Evolutionary conservation across 2,329 filamentous ascomycete species (phyloP).

Genomic region (Drechslerella stenobrocha): DNA sequence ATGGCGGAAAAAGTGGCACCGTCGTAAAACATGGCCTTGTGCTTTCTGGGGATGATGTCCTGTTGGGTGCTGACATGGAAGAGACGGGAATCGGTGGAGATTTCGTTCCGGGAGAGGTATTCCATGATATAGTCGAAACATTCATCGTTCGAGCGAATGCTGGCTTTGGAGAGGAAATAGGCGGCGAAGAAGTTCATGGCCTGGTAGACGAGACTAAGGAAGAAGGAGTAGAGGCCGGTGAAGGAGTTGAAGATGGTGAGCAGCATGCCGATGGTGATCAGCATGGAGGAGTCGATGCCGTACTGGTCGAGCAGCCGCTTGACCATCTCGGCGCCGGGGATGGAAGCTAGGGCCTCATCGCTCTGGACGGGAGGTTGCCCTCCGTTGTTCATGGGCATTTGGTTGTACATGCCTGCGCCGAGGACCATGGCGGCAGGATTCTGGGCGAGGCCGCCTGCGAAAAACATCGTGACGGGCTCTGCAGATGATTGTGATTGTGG

Average conservation of each 20-base stretch:
- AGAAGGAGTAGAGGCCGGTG: conserved; percentile 52
- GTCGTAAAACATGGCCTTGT: conserved; percentile 52
- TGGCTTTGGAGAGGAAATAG: conserved; percentile 52
- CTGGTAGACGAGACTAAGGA: conserved; percentile 47
- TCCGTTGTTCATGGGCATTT: conserved; percentile 16
- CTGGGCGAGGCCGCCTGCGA: conserved; percentile 33
- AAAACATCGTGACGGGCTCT: conserved; percentile 28
- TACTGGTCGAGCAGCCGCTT: conserved; percentile 52
- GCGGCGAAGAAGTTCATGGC: conserved; percentile 50
- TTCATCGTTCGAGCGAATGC: conserved; percentile 53
- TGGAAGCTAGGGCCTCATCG: conserved; percentile 61
- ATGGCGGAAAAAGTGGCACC: conserved; percentile 57
- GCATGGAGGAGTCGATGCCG: conserved; percentile 52
- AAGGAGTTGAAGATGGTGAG: conserved; percentile 53
- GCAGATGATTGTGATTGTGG: not conserved
- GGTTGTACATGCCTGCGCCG: conserved; percentile 33
- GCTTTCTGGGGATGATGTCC: conserved; percentile 50
- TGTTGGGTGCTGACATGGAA: conserved; percentile 53
- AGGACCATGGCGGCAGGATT: conserved; percentile 41
- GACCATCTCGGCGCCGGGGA: conserved; percentile 52
- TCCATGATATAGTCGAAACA: conserved; percentile 53
- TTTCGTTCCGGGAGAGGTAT: conserved; percentile 51
- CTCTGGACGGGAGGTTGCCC: conserved; percentile 60
- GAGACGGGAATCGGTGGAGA: conserved; percentile 52
- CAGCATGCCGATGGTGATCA: conserved; percentile 53